Evolutionary conservation across 768 basidiomycete genomes (phyloP).

Genomic region (Symmetrospora coprosmae): DNA sequence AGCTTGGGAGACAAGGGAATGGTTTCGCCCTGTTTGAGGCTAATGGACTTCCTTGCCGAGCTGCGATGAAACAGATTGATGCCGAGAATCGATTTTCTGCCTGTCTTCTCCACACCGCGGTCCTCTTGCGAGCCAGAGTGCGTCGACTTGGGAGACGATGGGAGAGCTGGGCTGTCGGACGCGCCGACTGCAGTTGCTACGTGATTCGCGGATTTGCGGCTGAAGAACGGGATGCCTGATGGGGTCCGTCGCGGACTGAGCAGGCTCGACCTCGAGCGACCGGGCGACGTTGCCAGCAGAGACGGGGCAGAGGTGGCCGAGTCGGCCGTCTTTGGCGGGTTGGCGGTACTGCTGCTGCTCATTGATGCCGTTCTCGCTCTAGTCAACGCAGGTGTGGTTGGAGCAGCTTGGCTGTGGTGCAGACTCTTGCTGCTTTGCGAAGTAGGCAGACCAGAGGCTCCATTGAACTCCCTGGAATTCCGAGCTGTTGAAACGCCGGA

Average conservation of each 20-base stretch:
- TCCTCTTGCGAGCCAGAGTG: constrained; percentile 5
- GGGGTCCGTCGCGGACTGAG: constrained; percentile 22
- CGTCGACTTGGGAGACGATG: constrained; percentile 33
- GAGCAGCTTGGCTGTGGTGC: neutral
- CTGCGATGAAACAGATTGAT: constrained; percentile 32
- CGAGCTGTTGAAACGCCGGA: too few species aligned
- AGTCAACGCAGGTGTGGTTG: neutral
- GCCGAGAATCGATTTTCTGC: constrained; percentile 35
- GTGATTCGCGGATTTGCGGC: constrained; percentile 59
- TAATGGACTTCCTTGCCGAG: constrained; percentile 23
- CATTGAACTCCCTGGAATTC: too few species aligned
- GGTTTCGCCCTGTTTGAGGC: constrained; percentile 18
- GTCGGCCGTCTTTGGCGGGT: constrained; percentile 21
- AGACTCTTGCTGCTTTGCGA: neutral
- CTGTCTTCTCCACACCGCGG: constrained; percentile 24
- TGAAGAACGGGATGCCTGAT: constrained; percentile 52
- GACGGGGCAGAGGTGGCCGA: too few species aligned
- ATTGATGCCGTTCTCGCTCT: constrained; percentile 1
- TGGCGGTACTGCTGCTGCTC: constrained; percentile 19
- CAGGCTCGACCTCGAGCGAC: constrained; percentile 16
- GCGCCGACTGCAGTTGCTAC: constrained; percentile 27
- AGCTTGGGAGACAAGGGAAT: constrained; percentile 7
- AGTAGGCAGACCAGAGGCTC: neutral
- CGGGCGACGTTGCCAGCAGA: constrained; percentile 10
- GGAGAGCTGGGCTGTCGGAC: constrained; percentile 45